phyloP scores from a whole-genome alignment of 2,329 filamentous ascomycete species.

The Curvularia sp. region DNA sequence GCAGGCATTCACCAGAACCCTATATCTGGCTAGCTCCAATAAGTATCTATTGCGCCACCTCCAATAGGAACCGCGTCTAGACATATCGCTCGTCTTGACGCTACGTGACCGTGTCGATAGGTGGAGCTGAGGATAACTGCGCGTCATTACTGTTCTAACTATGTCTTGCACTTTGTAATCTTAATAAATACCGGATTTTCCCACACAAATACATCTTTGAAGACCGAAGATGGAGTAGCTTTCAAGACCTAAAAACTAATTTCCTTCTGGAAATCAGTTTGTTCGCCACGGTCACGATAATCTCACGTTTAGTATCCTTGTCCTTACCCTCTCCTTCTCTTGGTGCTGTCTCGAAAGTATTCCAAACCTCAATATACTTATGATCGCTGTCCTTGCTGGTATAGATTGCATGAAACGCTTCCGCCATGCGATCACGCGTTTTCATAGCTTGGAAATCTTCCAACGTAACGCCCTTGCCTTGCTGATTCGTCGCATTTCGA shows the following conservation, averaged over 20 bases:
- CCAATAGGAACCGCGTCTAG: neutral
- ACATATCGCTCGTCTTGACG: neutral
- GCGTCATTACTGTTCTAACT: neutral
- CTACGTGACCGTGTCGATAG: neutral
- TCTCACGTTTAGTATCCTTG: neutral
- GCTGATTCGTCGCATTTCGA: neutral
- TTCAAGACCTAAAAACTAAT: neutral
- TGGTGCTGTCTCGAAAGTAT: neutral
- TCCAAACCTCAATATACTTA: neutral
- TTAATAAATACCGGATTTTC: neutral
- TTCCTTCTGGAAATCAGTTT: neutral
- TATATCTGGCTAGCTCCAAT: neutral
- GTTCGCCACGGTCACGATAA: neutral
- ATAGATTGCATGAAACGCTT: slow-evolving; percentile 1
- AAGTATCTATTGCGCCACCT: neutral
- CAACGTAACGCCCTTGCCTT: neutral
- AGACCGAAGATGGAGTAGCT: neutral
- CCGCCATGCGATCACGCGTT: neutral
- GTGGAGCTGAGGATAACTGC: neutral
- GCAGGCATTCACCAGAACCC: no score
- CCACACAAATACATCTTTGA: neutral
- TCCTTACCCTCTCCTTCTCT: neutral
- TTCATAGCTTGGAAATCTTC: neutral
- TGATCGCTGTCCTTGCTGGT: neutral
- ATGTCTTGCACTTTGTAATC: neutral